A percentile compares a stretch with the other conserved stretches of the same genome.
Conservation (phyloP, 176 grass and related monocot genomes). For the Typha latifolia region DNA sequence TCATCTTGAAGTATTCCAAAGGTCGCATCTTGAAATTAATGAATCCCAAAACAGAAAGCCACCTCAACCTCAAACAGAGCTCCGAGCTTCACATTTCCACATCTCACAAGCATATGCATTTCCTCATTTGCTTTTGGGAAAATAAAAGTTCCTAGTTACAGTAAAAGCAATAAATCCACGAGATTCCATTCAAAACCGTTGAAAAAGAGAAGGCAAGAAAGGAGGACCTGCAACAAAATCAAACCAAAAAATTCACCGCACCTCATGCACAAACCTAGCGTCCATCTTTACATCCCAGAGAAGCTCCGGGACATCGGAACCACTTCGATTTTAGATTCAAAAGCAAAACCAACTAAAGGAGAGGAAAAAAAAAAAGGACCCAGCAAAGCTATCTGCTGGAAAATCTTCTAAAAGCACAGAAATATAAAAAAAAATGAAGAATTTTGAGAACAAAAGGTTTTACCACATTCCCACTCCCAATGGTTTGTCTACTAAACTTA, state of each 20-base stretch:
- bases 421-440: neutral
- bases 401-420: constrained; percentile 1
- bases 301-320: neutral
- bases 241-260: neutral
- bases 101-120: constrained; percentile 7
- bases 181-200: neutral
- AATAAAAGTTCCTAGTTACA: neutral
- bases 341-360: neutral
- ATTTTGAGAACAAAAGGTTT: neutral
- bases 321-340: neutral
- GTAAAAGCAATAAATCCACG: neutral
- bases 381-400: neutral
- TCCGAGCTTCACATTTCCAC: neutral
- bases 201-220: neutral
- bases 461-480: no score
- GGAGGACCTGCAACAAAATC: neutral
- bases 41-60: neutral
- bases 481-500: no score
- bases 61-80: neutral
- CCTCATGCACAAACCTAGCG: neutral
- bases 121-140: neutral
- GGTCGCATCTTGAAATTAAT: constrained; percentile 1
- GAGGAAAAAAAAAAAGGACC: neutral
- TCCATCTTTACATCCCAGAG: neutral
- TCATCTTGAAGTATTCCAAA: neutral